These are phyloP conservation scores for Auricularia heimuer DNA, from an alignment of 768 basidiomycete species.

Conservation along the genomic window DNA sequence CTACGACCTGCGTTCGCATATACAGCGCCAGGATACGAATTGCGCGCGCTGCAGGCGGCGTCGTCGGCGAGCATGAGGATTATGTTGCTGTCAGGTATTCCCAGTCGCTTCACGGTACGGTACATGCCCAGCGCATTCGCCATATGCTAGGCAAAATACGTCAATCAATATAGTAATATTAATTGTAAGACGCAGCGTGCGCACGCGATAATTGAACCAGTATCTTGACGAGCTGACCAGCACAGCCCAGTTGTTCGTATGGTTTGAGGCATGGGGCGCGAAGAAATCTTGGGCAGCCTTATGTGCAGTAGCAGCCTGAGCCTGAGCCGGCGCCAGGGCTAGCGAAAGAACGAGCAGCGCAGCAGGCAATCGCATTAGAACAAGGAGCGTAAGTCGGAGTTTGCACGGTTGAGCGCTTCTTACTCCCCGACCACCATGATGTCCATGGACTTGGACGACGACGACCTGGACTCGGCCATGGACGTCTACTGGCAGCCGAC, in stretches of 20 bases:
- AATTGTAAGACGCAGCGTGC: slow-evolving; percentile 15
- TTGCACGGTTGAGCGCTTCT: too few relatives aligned
- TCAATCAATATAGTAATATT: not conserved
- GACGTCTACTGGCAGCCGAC: too few relatives aligned
- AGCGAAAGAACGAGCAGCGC: not conserved
- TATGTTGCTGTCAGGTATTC: slow-evolving; percentile 97
- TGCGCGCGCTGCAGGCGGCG: slow-evolving; percentile 85
- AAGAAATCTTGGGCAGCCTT: slow-evolving; percentile 8
- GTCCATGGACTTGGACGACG: too few relatives aligned
- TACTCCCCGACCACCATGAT: too few relatives aligned
- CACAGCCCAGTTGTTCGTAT: slow-evolving; percentile 99
- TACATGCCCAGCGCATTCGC: slow-evolving; percentile 98
- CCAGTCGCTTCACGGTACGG: slow-evolving; percentile 93
- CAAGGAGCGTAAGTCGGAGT: too few relatives aligned
- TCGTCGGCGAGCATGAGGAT: slow-evolving; percentile 99
- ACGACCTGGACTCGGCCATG: too few relatives aligned
- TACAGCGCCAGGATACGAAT: slow-evolving; percentile 85
- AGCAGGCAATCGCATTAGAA: not conserved
- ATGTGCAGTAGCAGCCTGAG: not conserved
- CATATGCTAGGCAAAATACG: slow-evolving; percentile 67
- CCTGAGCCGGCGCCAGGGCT: not conserved
- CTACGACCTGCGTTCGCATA: slow-evolving; percentile 73
- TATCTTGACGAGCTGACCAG: slow-evolving; percentile 88
- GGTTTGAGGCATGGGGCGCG: slow-evolving; percentile 22
- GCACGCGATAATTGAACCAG: slow-evolving; percentile 97